Conservation (phyloP, 2,329 filamentous ascomycete genomes). For the Colletotrichum agaves region DNA sequence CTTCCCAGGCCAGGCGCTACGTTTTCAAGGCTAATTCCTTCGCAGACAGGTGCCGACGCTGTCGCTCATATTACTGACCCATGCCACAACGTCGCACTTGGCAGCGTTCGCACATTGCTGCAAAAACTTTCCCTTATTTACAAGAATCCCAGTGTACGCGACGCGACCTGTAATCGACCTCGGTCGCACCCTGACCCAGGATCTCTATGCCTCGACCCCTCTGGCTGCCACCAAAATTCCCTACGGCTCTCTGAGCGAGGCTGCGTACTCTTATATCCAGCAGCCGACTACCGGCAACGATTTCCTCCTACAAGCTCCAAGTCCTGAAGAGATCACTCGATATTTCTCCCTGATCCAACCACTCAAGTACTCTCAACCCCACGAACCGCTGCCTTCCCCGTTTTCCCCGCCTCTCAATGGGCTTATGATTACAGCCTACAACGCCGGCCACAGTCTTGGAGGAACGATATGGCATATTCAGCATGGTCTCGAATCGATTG, state of each 20-base stretch:
- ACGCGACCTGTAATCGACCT: slow-evolving; percentile 94
- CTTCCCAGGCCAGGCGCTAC: neutral
- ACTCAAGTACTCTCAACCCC: slow-evolving; percentile 96
- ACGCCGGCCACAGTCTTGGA: slow-evolving; percentile 93
- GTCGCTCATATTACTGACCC: slow-evolving; percentile 92
- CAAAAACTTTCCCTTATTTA: slow-evolving; percentile 93
- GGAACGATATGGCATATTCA: slow-evolving; percentile 99
- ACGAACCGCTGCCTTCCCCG: slow-evolving; percentile 86
- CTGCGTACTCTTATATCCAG: slow-evolving; percentile 64
- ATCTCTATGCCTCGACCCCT: slow-evolving; percentile 90
- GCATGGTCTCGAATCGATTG: slow-evolving; percentile 94
- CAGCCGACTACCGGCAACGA: slow-evolving; percentile 61
- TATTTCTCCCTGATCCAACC: slow-evolving; percentile 93
- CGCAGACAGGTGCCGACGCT: slow-evolving; percentile 87
- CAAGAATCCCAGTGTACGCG: slow-evolving; percentile 92
- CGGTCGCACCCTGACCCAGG: slow-evolving; percentile 88
- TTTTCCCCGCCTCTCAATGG: slow-evolving; percentile 91
- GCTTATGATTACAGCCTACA: slow-evolving; percentile 95
- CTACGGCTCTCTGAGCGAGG: slow-evolving; percentile 75
- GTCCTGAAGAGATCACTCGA: slow-evolving; percentile 86
- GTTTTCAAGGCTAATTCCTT: slow-evolving; percentile 37
- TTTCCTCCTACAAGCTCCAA: slow-evolving; percentile 76
- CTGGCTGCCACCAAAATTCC: slow-evolving; percentile 88
- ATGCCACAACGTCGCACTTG: slow-evolving; percentile 90
- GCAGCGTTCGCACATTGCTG: slow-evolving; percentile 96